Evolutionary conservation across 1,284 basidiomycete genomes (phyloP).

Genomic region (Rhodotorula sp.): DNA sequence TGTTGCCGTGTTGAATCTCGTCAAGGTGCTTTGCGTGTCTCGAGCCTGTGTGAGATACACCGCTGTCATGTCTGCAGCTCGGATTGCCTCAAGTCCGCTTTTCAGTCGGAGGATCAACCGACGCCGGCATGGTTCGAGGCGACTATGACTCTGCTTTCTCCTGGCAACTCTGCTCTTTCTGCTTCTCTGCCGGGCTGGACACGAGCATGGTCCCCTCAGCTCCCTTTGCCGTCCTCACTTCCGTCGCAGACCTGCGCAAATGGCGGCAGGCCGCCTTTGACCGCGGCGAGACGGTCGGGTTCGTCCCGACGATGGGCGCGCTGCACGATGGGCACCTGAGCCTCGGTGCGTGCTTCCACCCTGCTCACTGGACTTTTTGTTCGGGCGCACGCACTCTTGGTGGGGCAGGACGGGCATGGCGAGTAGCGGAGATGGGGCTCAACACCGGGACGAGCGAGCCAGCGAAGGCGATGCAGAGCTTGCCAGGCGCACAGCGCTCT

Average conservation of each 20-base stretch:
- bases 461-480: too few relatives aligned
- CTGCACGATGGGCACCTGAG: slow-evolving; percentile 89
- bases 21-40: too few relatives aligned
- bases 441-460: too few relatives aligned
- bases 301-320: slow-evolving; percentile 97
- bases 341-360: slow-evolving; percentile 63
- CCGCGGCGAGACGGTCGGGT: slow-evolving; percentile 64
- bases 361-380: background rate
- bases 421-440: background rate
- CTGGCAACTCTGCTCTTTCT: background rate
- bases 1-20: too few relatives aligned
- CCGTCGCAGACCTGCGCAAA: slow-evolving; percentile 66
- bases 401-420: background rate
- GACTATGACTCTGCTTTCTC: background rate
- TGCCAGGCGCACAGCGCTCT: too few relatives aligned
- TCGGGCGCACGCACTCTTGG: background rate
- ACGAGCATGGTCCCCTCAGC: slow-evolving; percentile 15
- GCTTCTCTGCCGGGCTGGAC: background rate
- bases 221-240: slow-evolving; percentile 68
- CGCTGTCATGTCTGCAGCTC: too few relatives aligned
- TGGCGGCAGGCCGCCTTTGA: slow-evolving; percentile 67
- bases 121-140: background rate
- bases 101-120: too few relatives aligned
- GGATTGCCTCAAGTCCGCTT: too few relatives aligned
- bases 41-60: too few relatives aligned